These are phyloP conservation scores for Amesomyces nigricolor DNA, from an alignment of 2,329 filamentous ascomycete genomes.

Conservation along the genomic window DNA sequence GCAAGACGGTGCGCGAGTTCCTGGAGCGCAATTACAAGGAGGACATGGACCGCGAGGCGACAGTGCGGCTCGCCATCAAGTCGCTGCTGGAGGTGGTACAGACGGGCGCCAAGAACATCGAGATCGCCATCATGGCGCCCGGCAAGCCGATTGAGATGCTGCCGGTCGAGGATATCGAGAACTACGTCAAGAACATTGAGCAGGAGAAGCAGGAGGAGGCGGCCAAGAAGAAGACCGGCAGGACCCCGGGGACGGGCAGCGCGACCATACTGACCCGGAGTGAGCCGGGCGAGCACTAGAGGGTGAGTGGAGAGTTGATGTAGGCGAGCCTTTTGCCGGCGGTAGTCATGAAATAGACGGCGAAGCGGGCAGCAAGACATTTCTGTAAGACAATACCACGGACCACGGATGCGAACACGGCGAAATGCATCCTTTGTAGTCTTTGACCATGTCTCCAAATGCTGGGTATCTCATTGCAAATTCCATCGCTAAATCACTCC, in stretches of 20 bases:
- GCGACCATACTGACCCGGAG: conserved; percentile 69
- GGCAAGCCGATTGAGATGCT: conserved; percentile 90
- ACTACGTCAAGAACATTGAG: conserved; percentile 97
- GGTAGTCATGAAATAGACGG: neutral
- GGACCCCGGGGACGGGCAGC: conserved; percentile 62
- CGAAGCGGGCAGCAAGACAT: neutral
- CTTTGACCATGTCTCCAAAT: neutral
- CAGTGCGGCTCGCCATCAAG: conserved; percentile 96
- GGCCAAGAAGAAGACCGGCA: conserved; percentile 87
- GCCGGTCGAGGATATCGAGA: conserved; percentile 91
- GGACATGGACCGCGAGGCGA: conserved; percentile 92
- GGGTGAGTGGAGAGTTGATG: neutral
- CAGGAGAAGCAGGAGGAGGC: conserved; percentile 99
- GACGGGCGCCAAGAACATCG: conserved; percentile 98
- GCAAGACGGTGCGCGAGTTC: conserved; percentile 98
- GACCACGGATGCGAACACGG: conserved; percentile 2
- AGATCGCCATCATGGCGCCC: conserved; percentile 96
- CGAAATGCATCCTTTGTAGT: neutral
- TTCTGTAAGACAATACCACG: conserved; percentile 7
- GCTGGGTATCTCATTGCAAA: conserved; percentile 7
- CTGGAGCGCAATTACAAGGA: conserved; percentile 98
- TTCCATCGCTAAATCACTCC: conserved; percentile 4
- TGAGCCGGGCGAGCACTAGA: conserved; percentile 25
- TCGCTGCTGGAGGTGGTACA: conserved; percentile 96
- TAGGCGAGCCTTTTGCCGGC: neutral